These are phyloP conservation scores for Komagataella ulmi DNA, from an alignment of 805 yeast species.

Conservation along the genomic window DNA sequence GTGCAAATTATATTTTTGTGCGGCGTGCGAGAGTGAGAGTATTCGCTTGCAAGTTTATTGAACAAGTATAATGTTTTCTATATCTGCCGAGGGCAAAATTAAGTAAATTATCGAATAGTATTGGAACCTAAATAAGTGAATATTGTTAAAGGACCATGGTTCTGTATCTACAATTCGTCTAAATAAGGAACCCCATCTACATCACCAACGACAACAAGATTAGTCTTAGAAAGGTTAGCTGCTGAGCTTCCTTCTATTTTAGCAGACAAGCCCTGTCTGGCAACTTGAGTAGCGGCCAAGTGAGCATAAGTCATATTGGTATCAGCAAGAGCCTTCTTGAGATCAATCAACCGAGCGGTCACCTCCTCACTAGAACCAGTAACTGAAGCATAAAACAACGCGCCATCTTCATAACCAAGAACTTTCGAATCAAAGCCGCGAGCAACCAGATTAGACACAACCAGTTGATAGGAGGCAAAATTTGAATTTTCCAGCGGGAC, in stretches of 20 bases:
- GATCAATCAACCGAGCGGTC: neutral
- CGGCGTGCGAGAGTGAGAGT: too few species aligned
- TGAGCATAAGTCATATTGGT: constrained; percentile 33
- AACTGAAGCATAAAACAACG: constrained; percentile 63
- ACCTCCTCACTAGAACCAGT: constrained; percentile 41
- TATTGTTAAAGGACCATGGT: constrained; percentile 13
- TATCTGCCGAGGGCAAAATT: neutral
- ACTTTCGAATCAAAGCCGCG: constrained; percentile 43
- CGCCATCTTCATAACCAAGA: constrained; percentile 62
- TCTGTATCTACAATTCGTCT: constrained; percentile 57
- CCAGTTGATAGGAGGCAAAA: constrained; percentile 53
- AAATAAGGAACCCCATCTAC: constrained; percentile 75
- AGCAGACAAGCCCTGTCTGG: constrained; percentile 20
- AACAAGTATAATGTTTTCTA: too few species aligned
- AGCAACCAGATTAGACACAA: constrained; percentile 55
- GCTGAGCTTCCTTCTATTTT: neutral
- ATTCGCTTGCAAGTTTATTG: too few species aligned
- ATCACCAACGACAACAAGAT: constrained; percentile 85
- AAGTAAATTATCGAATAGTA: neutral
- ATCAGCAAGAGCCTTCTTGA: constrained; percentile 35
- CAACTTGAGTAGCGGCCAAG: constrained; percentile 11
- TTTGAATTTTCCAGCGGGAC: constrained; percentile 58
- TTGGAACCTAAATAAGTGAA: neutral
- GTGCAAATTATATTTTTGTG: too few species aligned
- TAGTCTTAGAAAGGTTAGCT: constrained; percentile 34